Evolutionary conservation across 2,329 filamentous ascomycete species (phyloP), one percentile per base, ranked within the genome.

Genomic region (Colletotrichum scovillei): DNA sequence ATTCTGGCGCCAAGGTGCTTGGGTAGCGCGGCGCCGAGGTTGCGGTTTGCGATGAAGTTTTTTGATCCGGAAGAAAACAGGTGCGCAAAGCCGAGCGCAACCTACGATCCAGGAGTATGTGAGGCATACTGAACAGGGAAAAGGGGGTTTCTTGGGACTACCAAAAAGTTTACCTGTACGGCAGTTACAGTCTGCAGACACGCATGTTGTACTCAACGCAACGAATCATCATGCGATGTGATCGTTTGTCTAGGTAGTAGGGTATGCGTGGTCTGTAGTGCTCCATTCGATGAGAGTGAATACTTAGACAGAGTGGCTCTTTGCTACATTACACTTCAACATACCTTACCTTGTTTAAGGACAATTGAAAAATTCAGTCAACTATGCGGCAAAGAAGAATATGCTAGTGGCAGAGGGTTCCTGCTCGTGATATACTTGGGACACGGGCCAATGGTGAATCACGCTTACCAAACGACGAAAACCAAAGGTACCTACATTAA

Each of bases 111-210:
- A 46, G 42, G 42, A 46, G 19, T 46, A 46, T 46, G 42, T 46
- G 26, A 26, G 4, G 42, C 52, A 24, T 35, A 28, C 49, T 35
- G 42, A 14, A 52, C 16, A 49, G 8, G 42, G 19, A 49, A 19
- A 52, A 52, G 49, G 26, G 26, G 49, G 42, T 32, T 9, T 38
- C 24, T 32, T n/a, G 60, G 42, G 53, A 56, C 7, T 28, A 24
- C 32, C 28, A 22, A 63, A 52, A 63, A 53, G 60, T 63, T 63
- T 52, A 63, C 42, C 42, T 52, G 42, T 49, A 22, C 46, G 42
- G 58, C 58, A 62, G 46, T 52, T 32, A 63, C 42, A 52, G 42
- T 63, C 38, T 63, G 24, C 60, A 52, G n/a, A 12, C 60, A 24
- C 49, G 30, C 38, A 63, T 52, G 60, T 52, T 32, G 42, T 52